These are phyloP conservation scores for Phialocephala sp. DNA, from an alignment of 2,329 filamentous ascomycete genomes.

Conservation along the genomic window DNA sequence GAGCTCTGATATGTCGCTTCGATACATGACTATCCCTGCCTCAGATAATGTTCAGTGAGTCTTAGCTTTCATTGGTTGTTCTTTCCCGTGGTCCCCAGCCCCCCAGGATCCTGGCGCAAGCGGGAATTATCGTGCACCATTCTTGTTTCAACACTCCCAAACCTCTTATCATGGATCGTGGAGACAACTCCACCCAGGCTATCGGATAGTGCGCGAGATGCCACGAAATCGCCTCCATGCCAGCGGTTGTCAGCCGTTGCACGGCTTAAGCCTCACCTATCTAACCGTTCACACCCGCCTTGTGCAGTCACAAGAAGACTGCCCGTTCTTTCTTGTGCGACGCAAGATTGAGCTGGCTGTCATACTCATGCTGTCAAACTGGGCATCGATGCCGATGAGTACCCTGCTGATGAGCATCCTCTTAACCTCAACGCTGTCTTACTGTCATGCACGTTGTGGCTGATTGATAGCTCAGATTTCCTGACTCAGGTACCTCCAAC, in stretches of 20 bases:
- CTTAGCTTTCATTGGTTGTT: slow-evolving; percentile 33
- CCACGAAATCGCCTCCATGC: slow-evolving; percentile 38
- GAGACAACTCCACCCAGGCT: slow-evolving; percentile 28
- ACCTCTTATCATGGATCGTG: slow-evolving; percentile 29
- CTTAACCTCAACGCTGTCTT: slow-evolving; percentile 40
- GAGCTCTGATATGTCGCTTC: slow-evolving; percentile 44
- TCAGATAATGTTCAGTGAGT: slow-evolving; percentile 46
- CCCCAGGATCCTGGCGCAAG: slow-evolving; percentile 38
- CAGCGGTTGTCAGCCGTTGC: slow-evolving; percentile 33
- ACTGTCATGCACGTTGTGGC: slow-evolving; percentile 38
- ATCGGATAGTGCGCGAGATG: slow-evolving; percentile 32
- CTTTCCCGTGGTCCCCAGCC: slow-evolving; percentile 34
- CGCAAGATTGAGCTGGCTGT: slow-evolving; percentile 39
- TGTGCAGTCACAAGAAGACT: slow-evolving; percentile 41
- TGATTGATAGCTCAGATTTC: slow-evolving; percentile 43
- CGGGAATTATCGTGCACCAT: slow-evolving; percentile 26
- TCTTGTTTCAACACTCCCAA: slow-evolving; percentile 27
- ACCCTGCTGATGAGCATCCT: slow-evolving; percentile 22
- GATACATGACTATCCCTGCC: slow-evolving; percentile 42
- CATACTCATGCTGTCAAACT: slow-evolving; percentile 39
- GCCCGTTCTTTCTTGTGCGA: slow-evolving; percentile 35
- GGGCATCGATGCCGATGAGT: slow-evolving; percentile 34
- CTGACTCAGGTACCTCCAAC: slow-evolving; percentile 42
- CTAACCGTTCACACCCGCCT: slow-evolving; percentile 33
- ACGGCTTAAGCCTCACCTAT: slow-evolving; percentile 41